Base-by-base conservation (phyloP, 2,329 filamentous ascomycete genomes). In the Xylaria sp. region DNA sequence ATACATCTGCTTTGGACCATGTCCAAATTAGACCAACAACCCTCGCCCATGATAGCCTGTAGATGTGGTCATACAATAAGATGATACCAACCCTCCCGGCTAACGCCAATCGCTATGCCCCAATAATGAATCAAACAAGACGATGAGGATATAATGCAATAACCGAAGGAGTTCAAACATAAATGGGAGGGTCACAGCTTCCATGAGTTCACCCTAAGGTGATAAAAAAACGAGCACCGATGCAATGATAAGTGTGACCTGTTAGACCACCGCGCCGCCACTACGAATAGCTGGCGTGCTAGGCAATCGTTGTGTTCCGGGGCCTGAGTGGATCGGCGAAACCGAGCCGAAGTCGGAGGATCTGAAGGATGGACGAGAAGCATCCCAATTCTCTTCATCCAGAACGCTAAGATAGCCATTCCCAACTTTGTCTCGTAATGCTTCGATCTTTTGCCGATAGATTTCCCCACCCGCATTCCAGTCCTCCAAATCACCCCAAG, bases 391-490 rank as follows among this genome's bases (percentile, higher is more conserved):
- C 74, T 95, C 91, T 70, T 97, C 93, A 62, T 90, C 90, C 52
- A 98, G 81, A 13, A 91, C 92, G 65, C 88, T 93, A 38, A 99
- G 84, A 84, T 96, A 99, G 37, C 88, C 90, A 69, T 88, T 92
- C 31, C 93, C 93, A 67, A 97, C 89, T 71, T 94, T 92, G 71
- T 90, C 90, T 63, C 93, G 89, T 55, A 97, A 79, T 3, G 90
- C 88, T 75, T 97, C 93, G 56, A 98, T 90, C 76, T 95, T 95
- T 74, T 91, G 91, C 59, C 90, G 87, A 76, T 97, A 98, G 7
- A 91, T 80, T 71, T 95, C 91, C 55, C 90, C 90, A 60, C 86
- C 85, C 43, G 86, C 79, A 62, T 87, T 87, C 85, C 88, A 91
- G 60, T 90, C 83, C 46, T 81, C 78, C 4, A 78, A 67, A 11